phyloP scores from a whole-genome alignment of 768 basidiomycete genomes.

The Fistulinella prunicolor region DNA sequence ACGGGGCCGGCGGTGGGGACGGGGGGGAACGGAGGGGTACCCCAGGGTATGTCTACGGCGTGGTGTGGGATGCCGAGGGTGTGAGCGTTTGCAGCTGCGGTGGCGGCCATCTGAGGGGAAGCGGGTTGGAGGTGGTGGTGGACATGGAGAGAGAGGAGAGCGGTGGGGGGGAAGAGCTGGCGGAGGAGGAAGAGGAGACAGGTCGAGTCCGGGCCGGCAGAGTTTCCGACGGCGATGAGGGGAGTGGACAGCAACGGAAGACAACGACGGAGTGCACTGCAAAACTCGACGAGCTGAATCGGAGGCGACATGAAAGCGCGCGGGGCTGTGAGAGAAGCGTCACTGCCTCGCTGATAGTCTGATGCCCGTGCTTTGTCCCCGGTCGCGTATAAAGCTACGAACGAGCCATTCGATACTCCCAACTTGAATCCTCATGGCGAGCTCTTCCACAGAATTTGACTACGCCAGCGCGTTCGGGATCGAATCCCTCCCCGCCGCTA shows the following conservation, averaged over 20 bases:
- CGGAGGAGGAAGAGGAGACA: slow-evolving; percentile 71
- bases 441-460: no score
- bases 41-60: slow-evolving; percentile 57
- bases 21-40: slow-evolving; percentile 45
- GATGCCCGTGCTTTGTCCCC: no score
- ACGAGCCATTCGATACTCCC: no score
- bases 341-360: no score
- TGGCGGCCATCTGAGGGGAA: slow-evolving; percentile 53
- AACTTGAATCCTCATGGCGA: no score
- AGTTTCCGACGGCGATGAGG: slow-evolving; percentile 60
- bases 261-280: slow-evolving; percentile 35
- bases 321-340: no score
- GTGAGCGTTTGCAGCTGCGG: slow-evolving; percentile 43
- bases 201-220: slow-evolving; percentile 81
- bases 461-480: slow-evolving; percentile 22
- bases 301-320: slow-evolving; percentile 22
- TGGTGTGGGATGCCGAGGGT: slow-evolving; percentile 45
- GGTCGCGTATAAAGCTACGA: no score
- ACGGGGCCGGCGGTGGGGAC: slow-evolving; percentile 43
- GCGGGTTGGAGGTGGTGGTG: slow-evolving; percentile 66
- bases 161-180: slow-evolving; percentile 36
- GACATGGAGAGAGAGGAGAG: slow-evolving; percentile 56
- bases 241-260: background rate
- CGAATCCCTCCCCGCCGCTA: slow-evolving; percentile 21
- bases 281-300: slow-evolving; percentile 50